Evolutionary conservation across 441 rosid species (phyloP).

Genomic region (Eugenia klotzschiana): DNA sequence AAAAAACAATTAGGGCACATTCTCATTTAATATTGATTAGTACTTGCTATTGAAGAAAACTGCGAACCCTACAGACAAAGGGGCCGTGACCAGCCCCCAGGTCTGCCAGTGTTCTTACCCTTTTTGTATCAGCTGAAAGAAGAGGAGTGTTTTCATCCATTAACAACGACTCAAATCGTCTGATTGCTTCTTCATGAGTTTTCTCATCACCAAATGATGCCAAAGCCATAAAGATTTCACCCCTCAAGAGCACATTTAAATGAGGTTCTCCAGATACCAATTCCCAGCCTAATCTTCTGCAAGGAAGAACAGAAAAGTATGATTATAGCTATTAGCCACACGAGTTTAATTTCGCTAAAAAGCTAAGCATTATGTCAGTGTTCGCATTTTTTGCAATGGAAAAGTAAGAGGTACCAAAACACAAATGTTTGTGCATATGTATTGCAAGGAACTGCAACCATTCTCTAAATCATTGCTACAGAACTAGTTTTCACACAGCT

Average conservation of each 20-base stretch:
- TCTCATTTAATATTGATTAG: not conserved
- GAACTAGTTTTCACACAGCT: not conserved
- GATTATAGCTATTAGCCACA: not conserved
- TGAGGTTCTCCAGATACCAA: conserved; percentile 17
- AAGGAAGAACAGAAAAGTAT: not conserved
- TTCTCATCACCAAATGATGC: conserved; percentile 16
- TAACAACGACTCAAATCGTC: conserved; percentile 15
- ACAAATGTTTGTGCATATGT: not conserved
- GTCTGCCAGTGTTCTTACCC: conserved; percentile 1
- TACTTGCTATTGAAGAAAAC: not conserved
- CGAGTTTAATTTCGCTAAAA: not conserved
- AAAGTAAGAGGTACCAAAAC: not conserved
- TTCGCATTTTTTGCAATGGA: not conserved
- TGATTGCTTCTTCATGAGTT: conserved; percentile 16
- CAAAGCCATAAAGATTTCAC: conserved; percentile 17
- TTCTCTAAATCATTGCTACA: not conserved
- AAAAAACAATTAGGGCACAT: not conserved
- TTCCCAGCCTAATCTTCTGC: conserved; percentile 26
- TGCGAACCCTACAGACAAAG: not conserved
- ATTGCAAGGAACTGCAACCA: not conserved
- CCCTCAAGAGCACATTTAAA: conserved; percentile 18
- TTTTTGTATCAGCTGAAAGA: conserved; percentile 21
- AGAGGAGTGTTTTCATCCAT: conserved; percentile 11
- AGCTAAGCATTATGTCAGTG: not conserved
- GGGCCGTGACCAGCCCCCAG: not conserved